Evolutionary conservation across 2,329 filamentous ascomycete genomes (phyloP), one percentile per base, ranked within the genome.

Genomic region (Epicoccum nigrum): DNA sequence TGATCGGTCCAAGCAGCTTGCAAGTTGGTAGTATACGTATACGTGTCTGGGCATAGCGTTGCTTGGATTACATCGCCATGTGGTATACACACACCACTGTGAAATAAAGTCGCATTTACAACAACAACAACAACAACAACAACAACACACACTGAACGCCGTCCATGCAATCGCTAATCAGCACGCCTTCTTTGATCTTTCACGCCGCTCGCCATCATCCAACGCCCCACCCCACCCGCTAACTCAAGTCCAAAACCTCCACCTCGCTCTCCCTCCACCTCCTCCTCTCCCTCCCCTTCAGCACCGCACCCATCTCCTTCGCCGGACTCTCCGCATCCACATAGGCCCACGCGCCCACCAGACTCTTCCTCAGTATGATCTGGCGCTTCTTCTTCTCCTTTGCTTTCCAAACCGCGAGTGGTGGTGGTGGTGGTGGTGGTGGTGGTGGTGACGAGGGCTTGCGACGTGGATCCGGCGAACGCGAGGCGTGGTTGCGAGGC

Each of bases 11-110:
- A 90, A 80, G 70, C 89, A 90, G 7, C 47, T 96, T 63, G 84
- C 90, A 70, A 97, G 93, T 77, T 99, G 94, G 94, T 97, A 7
- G 23, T 25, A 9, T 9, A n/a, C n/a, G n/a, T n/a, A n/a, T n/a
- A n/a, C 23, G 23, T 7, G 6, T 6, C 23, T 25, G 23, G 23
- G 23, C n/a, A n/a, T n/a, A 25, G 23, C 23, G 9, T 25, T 9
- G 6, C 9, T 3, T 25, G 23, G 9, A 25, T 25, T 25, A 25
- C 23, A 25, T 1, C 23, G 9, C 23, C 23, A 7, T 25, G 23
- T 9, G n/a, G n/a, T n/a, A n/a, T n/a, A n/a, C n/a, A n/a, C n/a
- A n/a, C n/a, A n/a, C n/a, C n/a, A n/a, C n/a, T n/a, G n/a, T n/a
- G n/a, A n/a, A n/a, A n/a, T n/a, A n/a, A n/a, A n/a, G n/a, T n/a